Evolutionary conservation across 768 basidiomycete species (phyloP).

Genomic region (Lentinula boryana): DNA sequence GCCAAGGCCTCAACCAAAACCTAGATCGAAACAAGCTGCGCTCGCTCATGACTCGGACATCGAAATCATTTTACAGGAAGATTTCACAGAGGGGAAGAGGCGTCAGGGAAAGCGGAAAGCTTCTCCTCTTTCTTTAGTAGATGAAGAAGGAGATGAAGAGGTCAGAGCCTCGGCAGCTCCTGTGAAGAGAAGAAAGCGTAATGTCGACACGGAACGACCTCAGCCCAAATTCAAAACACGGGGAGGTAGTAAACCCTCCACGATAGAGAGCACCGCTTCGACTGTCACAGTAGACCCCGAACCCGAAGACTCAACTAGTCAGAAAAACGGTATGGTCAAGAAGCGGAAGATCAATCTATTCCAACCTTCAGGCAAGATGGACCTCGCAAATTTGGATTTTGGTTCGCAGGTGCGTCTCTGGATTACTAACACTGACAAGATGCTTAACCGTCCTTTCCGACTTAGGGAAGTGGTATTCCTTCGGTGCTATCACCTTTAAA

Average conservation of each 20-base stretch:
- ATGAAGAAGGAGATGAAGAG: slow-evolving; percentile 16
- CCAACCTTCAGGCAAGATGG: slow-evolving; percentile 29
- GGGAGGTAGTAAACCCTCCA: slow-evolving; percentile 8
- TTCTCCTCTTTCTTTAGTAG: slow-evolving; percentile 11
- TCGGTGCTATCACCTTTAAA: slow-evolving; percentile 64
- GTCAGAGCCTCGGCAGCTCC: slow-evolving; percentile 15
- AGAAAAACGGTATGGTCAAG: slow-evolving; percentile 37
- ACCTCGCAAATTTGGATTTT: slow-evolving; percentile 37
- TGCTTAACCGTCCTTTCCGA: too few relatives aligned
- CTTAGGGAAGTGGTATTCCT: slow-evolving; percentile 39
- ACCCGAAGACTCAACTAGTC: slow-evolving; percentile 11
- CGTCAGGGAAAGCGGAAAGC: slow-evolving; percentile 35
- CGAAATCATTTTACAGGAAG: not conserved
- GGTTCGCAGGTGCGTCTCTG: slow-evolving; percentile 26
- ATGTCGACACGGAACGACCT: not conserved
- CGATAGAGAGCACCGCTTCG: slow-evolving; percentile 15
- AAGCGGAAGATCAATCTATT: slow-evolving; percentile 69
- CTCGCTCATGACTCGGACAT: not conserved
- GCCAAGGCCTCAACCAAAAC: not conserved
- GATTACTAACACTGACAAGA: not conserved
- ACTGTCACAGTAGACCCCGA: slow-evolving; percentile 14
- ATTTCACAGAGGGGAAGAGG: slow-evolving; percentile 14
- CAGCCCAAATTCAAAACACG: slow-evolving; percentile 5
- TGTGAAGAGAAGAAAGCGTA: slow-evolving; percentile 11
- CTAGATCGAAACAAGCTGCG: not conserved